Percentiles rank a stretch among this genome's conserved stretches.
Evolutionary conservation across 306 rosid genomes (phyloP).

Genomic region (Oemleria cerasiformis): DNA sequence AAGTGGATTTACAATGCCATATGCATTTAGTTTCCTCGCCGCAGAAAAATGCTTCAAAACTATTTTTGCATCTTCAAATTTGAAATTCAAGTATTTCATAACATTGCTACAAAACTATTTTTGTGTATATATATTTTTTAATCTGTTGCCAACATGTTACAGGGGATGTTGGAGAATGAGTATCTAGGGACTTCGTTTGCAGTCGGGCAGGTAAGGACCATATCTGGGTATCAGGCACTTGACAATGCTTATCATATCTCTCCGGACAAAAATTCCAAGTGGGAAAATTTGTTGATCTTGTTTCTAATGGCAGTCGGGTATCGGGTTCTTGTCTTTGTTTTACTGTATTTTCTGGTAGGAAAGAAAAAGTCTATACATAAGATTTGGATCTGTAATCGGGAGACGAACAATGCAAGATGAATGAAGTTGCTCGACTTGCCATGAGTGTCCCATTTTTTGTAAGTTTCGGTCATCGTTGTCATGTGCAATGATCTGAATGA

Average conservation of each 20-base stretch:
- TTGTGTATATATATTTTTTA: background rate
- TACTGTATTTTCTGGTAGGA: slow-evolving; percentile 48
- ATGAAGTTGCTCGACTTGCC: slow-evolving; percentile 17
- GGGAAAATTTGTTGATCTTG: slow-evolving; percentile 80
- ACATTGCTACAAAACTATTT: background rate
- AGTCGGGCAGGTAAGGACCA: slow-evolving; percentile 91
- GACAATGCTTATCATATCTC: slow-evolving; percentile 74
- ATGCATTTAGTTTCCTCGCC: background rate
- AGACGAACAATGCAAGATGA: slow-evolving; percentile 54
- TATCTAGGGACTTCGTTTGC: slow-evolving; percentile 77
- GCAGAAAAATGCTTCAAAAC: background rate
- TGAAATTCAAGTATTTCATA: background rate
- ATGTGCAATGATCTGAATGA: slow-evolving; percentile 29
- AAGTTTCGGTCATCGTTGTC: slow-evolving; percentile 28
- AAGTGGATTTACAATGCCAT: slow-evolving; percentile 24
- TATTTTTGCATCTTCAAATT: too few relatives aligned
- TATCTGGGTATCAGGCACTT: slow-evolving; percentile 90
- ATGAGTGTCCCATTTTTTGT: slow-evolving; percentile 35
- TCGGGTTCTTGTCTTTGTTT: slow-evolving; percentile 60
- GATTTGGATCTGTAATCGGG: slow-evolving; percentile 54
- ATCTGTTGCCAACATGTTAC: slow-evolving; percentile 1
- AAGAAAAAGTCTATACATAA: slow-evolving; percentile 41
- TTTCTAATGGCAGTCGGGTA: slow-evolving; percentile 84
- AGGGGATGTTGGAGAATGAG: slow-evolving; percentile 98
- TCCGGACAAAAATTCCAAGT: slow-evolving; percentile 61